phyloP scores from a whole-genome alignment of 306 rosid species.

The Alnus glutinosa region DNA sequence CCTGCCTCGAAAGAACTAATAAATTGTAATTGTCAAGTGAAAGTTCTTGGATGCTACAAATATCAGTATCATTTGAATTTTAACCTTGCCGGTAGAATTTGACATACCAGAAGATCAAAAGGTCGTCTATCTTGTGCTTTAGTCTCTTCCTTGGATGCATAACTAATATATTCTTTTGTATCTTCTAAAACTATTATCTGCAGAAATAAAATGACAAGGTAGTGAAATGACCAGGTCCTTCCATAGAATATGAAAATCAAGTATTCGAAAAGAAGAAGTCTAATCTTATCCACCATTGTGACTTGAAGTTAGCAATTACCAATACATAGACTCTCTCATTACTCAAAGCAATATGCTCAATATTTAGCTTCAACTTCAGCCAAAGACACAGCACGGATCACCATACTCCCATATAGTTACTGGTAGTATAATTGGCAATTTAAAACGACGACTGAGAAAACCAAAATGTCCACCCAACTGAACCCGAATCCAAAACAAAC shows the following conservation, averaged over 20 bases:
- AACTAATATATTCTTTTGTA: constrained; percentile 72
- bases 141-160: constrained; percentile 66
- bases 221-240: background rate
- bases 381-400: background rate
- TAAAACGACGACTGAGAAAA: background rate
- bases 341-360: background rate
- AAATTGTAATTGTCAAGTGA: constrained; percentile 35
- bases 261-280: background rate
- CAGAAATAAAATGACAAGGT: constrained; percentile 21
- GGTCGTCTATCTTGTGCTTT: constrained; percentile 82
- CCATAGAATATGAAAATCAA: background rate
- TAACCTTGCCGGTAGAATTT: constrained; percentile 10
- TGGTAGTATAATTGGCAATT: background rate
- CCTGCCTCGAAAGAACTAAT: constrained; percentile 68
- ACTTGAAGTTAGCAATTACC: background rate
- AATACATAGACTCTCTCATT: background rate
- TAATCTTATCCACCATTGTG: background rate
- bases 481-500: background rate
- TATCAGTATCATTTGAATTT: constrained; percentile 19
- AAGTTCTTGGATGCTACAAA: constrained; percentile 17
- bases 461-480: background rate
- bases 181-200: constrained; percentile 95
- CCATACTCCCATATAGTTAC: background rate
- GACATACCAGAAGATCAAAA: constrained; percentile 91
- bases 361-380: background rate